A percentile compares a stretch with the other conserved stretches of the same genome.
Conservation (phyloP, 2,329 filamentous ascomycete genomes). For the Xylaria sp. region DNA sequence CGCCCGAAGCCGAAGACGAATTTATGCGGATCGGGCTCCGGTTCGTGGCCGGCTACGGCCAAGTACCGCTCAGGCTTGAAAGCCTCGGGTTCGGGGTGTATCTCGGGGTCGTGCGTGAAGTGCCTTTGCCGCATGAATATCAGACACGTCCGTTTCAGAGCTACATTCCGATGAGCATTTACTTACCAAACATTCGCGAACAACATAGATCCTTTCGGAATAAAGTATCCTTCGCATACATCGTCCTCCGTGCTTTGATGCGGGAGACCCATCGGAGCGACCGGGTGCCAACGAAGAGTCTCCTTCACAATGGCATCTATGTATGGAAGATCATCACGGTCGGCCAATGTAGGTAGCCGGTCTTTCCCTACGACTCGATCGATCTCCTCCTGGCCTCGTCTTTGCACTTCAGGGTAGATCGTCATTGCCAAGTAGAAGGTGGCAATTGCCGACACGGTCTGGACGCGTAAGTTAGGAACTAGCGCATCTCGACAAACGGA, state of each 20-base stretch:
- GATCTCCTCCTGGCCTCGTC: constrained; percentile 49
- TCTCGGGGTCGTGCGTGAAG: constrained; percentile 73
- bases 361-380: constrained; percentile 48
- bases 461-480: not conserved
- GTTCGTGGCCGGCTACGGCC: constrained; percentile 34
- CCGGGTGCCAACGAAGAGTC: constrained; percentile 44
- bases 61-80: constrained; percentile 54
- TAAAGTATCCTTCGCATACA: constrained; percentile 31
- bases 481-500: not conserved
- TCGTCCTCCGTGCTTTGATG: constrained; percentile 35
- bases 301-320: constrained; percentile 46
- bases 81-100: constrained; percentile 61
- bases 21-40: constrained; percentile 45
- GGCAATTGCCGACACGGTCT: constrained; percentile 22
- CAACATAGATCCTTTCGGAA: constrained; percentile 38
- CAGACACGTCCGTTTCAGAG: not conserved
- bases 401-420: constrained; percentile 58
- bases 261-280: constrained; percentile 44
- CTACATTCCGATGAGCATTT: not conserved
- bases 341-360: constrained; percentile 41
- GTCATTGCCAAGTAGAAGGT: constrained; percentile 62
- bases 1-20: constrained; percentile 53
- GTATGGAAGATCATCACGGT: constrained; percentile 44
- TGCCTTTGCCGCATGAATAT: constrained; percentile 32
- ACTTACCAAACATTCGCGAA: constrained; percentile 38